phyloP scores from a whole-genome alignment of 768 basidiomycete genomes.

The Melanogaster broomeanus region DNA sequence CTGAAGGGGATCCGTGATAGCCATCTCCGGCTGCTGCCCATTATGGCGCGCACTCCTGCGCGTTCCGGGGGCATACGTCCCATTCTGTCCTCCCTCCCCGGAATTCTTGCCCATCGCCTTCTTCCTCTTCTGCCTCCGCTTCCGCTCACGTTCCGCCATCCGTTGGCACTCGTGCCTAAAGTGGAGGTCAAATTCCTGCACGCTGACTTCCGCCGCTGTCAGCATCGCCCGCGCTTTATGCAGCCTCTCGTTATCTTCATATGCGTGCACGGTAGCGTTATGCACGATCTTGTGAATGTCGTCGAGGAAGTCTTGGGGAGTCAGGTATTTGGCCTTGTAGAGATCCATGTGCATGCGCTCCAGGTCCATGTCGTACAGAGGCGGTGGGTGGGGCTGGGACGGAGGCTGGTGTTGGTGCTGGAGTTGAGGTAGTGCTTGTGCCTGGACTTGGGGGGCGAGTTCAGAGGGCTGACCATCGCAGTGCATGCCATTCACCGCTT shows the following conservation, averaged over 20 bases:
- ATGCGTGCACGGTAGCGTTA: slow-evolving; percentile 59
- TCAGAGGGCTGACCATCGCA: slow-evolving; percentile 17
- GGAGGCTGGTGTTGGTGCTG: no score
- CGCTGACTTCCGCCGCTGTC: slow-evolving; percentile 81
- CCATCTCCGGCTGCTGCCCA: slow-evolving; percentile 68
- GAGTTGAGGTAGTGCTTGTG: slow-evolving; percentile 40
- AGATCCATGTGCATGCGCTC: slow-evolving; percentile 88
- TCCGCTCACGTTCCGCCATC: slow-evolving; percentile 77
- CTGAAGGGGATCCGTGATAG: slow-evolving; percentile 73
- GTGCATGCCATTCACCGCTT: slow-evolving; percentile 41
- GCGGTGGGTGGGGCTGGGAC: slow-evolving; percentile 40
- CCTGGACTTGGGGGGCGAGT: slow-evolving; percentile 34
- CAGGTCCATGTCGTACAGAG: slow-evolving; percentile 84
- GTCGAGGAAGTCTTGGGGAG: slow-evolving; percentile 84
- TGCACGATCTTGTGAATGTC: slow-evolving; percentile 82
- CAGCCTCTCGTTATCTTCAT: slow-evolving; percentile 73
- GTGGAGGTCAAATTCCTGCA: slow-evolving; percentile 80
- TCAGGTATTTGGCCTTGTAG: slow-evolving; percentile 83
- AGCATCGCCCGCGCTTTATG: slow-evolving; percentile 88
- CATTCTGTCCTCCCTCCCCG: slow-evolving; percentile 30
- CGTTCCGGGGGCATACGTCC: slow-evolving; percentile 48
- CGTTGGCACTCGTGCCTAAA: slow-evolving; percentile 84
- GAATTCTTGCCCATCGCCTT: slow-evolving; percentile 37
- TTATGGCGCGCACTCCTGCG: slow-evolving; percentile 74
- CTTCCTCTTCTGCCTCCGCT: slow-evolving; percentile 55